These are phyloP conservation scores for Coffea eugenioides DNA, from an alignment of 257 asterid species.

Conservation along the genomic window DNA sequence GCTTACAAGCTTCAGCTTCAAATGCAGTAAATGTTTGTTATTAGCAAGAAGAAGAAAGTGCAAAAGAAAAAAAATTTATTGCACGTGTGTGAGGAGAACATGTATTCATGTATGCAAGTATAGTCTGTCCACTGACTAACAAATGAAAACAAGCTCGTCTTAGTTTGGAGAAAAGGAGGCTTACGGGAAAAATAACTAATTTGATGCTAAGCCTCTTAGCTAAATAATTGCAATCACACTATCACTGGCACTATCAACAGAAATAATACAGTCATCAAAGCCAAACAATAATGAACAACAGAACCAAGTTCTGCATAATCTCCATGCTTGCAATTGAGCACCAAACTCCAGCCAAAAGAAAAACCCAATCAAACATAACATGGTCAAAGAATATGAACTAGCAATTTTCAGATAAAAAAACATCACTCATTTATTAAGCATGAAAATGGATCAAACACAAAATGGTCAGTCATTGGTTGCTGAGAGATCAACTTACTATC, in stretches of 20 bases:
- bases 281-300: background rate
- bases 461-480: constrained; percentile 1
- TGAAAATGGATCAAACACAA: background rate
- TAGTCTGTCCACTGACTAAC: background rate
- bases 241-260: background rate
- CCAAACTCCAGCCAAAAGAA: background rate
- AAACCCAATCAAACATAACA: background rate
- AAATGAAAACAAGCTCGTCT: background rate
- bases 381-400: background rate
- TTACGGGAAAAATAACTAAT: background rate
- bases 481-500: constrained; percentile 65
- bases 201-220: background rate
- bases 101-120: background rate
- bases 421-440: background rate
- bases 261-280: background rate
- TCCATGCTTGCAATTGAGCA: background rate
- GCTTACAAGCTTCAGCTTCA: constrained; percentile 73
- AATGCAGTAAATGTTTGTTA: constrained; percentile 24
- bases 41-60: constrained; percentile 6
- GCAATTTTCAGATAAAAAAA: background rate
- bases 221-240: background rate
- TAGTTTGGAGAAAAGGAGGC: background rate
- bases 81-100: background rate
- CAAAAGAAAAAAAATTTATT: background rate
- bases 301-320: background rate